Base-by-base conservation (phyloP, 768 basidiomycete species). In the Hygrocybe coccinea region DNA sequence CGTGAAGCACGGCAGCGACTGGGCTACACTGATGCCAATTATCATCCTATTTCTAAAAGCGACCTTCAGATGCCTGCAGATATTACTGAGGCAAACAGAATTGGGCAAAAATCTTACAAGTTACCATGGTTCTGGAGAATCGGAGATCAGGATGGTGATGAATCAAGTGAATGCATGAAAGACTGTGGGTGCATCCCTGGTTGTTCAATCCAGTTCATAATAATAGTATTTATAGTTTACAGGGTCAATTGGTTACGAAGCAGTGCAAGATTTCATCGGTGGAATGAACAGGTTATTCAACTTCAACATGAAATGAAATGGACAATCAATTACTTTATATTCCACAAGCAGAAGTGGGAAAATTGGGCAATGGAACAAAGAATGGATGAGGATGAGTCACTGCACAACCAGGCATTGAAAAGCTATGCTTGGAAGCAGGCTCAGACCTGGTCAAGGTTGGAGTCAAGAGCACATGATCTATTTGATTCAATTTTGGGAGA, bases 251-350 rank as follows among this genome's bases (percentile, higher is more conserved):
- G 60, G 52, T 29, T 63, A 9, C 12, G 52, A 25, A 58, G 64
- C 6, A 60, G 56, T 50, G 64, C 64, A 29, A 54, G 45, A 34
- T 54, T 49, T 17, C 17, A 60, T 12, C 12, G 54, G 41, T 66
- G 65, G 65, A 22, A 36, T 2, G 62, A 66, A 33, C 64, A 66
- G 37, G 4, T 61, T 14, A 52, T 29, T 6, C 34, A 61, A 14
- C 39, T 63, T 5, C 37, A 36, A 43, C 48, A 63, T 52, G 62
- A 65, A 49, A 63, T 66, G 60, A 10, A 46, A 5, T 66, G 64
- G 65, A 54, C 57, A 0, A n/a, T 58, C 11, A 5, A 17, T 22
- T 65, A 53, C 41, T 64, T 62, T 34, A 29, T 19, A 29, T 29
- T 29, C 29, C 29, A 29, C 29, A 29, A 29, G 29, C 4, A 29